These are phyloP conservation scores for Aspergillus sp. DNA, from an alignment of 2,329 filamentous ascomycete species.

Conservation along the genomic window DNA sequence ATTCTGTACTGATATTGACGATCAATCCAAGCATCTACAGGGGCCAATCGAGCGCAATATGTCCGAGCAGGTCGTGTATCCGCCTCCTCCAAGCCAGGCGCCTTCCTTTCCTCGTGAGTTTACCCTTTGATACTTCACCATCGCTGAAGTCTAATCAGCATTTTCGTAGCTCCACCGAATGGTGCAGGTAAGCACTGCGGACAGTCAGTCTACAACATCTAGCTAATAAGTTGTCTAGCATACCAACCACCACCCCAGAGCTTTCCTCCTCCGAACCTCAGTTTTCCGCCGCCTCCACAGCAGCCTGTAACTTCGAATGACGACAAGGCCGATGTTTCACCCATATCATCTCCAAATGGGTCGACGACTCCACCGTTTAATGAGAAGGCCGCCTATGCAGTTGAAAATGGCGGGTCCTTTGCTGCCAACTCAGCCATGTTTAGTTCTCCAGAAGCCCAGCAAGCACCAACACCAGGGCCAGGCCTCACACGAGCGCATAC, in stretches of 20 bases:
- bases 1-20: no score
- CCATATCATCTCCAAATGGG: background rate
- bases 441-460: background rate
- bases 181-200: slow-evolving; percentile 9
- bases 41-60: background rate
- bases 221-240: slow-evolving; percentile 11
- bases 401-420: background rate
- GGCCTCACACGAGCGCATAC: background rate
- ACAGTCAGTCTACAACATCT: no score
- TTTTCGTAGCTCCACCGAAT: slow-evolving; percentile 13
- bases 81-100: slow-evolving; percentile 29
- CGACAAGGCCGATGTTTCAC: background rate
- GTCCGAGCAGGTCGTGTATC: slow-evolving; percentile 22
- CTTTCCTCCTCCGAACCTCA: slow-evolving; percentile 9
- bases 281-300: slow-evolving; percentile 26
- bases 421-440: background rate
- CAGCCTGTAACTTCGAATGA: slow-evolving; percentile 16
- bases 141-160: background rate
- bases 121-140: no score
- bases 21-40: no score
- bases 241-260: slow-evolving; percentile 14
- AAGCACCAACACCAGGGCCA: background rate
- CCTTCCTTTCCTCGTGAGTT: slow-evolving; percentile 22
- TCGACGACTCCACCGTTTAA: background rate
- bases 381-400: background rate